A percentile compares a stretch with the other conserved stretches of the same genome.
phyloP scores from a whole-genome alignment of 768 basidiomycete genomes.

The Russula griseocarnosa region DNA sequence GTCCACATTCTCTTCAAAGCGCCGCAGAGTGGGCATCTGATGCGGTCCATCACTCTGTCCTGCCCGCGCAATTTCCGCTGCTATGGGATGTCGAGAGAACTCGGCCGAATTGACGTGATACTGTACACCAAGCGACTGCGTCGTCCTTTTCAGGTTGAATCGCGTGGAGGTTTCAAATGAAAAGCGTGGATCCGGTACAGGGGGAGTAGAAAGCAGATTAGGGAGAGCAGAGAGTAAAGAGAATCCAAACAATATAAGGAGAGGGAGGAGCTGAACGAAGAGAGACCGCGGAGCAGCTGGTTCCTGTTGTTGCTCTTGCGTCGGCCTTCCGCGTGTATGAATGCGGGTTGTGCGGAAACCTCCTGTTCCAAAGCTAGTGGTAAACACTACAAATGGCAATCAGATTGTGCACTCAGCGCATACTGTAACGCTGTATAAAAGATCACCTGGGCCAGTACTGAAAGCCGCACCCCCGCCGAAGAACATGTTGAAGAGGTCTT shows the following conservation, averaged over 20 bases:
- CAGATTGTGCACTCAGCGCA: constrained; percentile 12
- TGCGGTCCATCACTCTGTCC: constrained; percentile 30
- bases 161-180: constrained; percentile 59
- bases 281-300: constrained; percentile 55
- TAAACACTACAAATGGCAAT: constrained; percentile 51
- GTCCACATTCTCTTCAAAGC: constrained; percentile 79
- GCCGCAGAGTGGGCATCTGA: constrained; percentile 38
- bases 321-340: constrained; percentile 38
- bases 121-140: constrained; percentile 61
- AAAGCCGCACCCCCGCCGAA: constrained; percentile 74
- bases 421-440: constrained; percentile 28
- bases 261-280: constrained; percentile 75
- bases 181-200: constrained; percentile 76
- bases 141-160: constrained; percentile 68
- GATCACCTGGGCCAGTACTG: constrained; percentile 47
- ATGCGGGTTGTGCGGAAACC: constrained; percentile 73
- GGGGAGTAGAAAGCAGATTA: constrained; percentile 59
- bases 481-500: constrained; percentile 98
- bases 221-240: constrained; percentile 81
- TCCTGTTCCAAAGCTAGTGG: constrained; percentile 73
- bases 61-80: constrained; percentile 56
- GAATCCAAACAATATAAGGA: constrained; percentile 79
- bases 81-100: constrained; percentile 76
- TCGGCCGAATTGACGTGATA: constrained; percentile 84
- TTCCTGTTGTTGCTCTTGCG: constrained; percentile 37